phyloP scores from a whole-genome alignment of 305 asterid species.

The Striga hermonthica region DNA sequence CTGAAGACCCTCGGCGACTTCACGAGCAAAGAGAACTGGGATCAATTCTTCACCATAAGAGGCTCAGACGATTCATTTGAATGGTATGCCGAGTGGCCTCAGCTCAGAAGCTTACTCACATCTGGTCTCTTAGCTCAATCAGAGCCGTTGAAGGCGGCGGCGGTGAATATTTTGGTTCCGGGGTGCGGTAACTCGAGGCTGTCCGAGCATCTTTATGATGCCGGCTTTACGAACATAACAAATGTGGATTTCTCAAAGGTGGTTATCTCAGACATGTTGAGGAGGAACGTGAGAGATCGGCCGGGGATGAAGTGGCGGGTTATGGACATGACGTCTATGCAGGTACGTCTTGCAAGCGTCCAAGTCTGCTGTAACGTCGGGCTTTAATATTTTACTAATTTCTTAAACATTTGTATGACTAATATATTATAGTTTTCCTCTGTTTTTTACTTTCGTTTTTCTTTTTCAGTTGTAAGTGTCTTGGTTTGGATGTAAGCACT shows the following conservation, averaged over 20 bases:
- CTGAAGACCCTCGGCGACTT: conserved; percentile 71
- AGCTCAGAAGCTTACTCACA: conserved; percentile 44
- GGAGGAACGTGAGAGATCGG: conserved; percentile 60
- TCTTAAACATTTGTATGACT: background rate
- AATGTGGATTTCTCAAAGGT: conserved; percentile 78
- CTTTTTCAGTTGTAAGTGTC: background rate
- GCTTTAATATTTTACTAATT: background rate
- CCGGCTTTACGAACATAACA: conserved; percentile 53
- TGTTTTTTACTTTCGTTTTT: no score
- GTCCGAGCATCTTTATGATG: conserved; percentile 65
- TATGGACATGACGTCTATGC: conserved; percentile 84
- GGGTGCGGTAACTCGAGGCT: conserved; percentile 77
- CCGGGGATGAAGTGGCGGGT: conserved; percentile 86
- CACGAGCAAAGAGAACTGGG: conserved; percentile 85
- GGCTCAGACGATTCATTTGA: conserved; percentile 68
- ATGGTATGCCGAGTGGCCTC: conserved; percentile 91
- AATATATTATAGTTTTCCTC: background rate
- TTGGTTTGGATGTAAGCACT: background rate
- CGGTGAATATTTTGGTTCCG: conserved; percentile 53
- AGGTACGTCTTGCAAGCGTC: conserved; percentile 37
- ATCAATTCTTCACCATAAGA: conserved; percentile 61
- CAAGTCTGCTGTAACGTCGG: background rate
- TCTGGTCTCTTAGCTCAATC: conserved; percentile 33
- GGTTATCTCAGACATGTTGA: conserved; percentile 71
- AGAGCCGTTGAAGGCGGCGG: conserved; percentile 23